Evolutionary conservation across 441 rosid genomes (phyloP), one percentile per base, ranked within the genome.

Genomic region (Adansonia gregorii): DNA sequence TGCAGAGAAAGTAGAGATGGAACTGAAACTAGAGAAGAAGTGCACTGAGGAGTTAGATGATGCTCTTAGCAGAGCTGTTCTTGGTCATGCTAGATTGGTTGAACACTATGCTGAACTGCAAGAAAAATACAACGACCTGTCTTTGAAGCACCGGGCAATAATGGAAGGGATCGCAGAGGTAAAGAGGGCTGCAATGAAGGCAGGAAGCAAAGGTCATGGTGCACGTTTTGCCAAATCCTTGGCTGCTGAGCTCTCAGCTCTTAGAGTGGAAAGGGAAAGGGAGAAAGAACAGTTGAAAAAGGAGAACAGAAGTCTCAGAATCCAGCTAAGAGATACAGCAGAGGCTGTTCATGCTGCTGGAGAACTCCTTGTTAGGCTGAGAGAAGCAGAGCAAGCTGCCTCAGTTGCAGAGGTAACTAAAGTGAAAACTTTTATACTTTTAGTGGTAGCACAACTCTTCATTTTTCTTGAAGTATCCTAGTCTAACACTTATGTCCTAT

Each of bases 271-370:
- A 79, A 88, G 88, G 84, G 98, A 91, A 73, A 87, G 83, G 85
- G 99, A 93, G 82, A 91, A 88, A 39, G 89, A 93, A 54, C 68
- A 85, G 60, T 41, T 94, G 86, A 91, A 86, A 74, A 95, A 83
- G 85, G 99, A 93, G 80, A 95, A 95, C 79, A 80, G 83, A 76
- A 90, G 86, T 81, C 97, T 93, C 46, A 92, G 85, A 83, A 81
- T 85, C 82, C 99, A 95, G 85, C 87, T 93, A 27, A 86, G 96
- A 67, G 92, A 95, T 87, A 95, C 97, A 46, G 99, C 98, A 52
- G 98, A 95, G 82, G 99, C 98, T 64, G 99, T 95, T 79, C 99
- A 93, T 82, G 93, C 97, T 66, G 97, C 99, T n/a, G 98, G 99
- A 79, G 99, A 95, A 82, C 91, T 95, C 41, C 98, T 95, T 60